Evolutionary conservation across 345 rosid species (phyloP), one percentile per base, ranked within the genome.

Genomic region (Clausena lansium): DNA sequence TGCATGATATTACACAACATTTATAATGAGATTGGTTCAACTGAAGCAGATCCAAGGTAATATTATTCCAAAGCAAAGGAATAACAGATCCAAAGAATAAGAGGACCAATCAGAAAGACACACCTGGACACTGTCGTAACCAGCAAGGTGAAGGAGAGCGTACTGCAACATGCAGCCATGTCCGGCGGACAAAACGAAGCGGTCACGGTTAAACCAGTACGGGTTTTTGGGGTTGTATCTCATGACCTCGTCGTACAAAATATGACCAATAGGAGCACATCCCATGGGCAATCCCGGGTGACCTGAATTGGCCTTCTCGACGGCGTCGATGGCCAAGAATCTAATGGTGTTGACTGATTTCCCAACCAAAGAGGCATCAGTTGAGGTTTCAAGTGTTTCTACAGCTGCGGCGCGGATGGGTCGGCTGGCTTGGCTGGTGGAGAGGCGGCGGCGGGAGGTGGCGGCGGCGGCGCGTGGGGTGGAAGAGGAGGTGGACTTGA

Each of bases 201-300:
- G 94, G 77, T 95, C 99, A 28, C 99, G 92, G 80, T 95, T 95
- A 81, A 95, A 95, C 99, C 99, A 95, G 78, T 93, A 91, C 2
- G 99, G 99, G 36, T 93, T 95, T 86, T 93, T 93, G 4, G 98
- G 99, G 85, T 95, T 95, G 52, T 89, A 95, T 78, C 86, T 91
- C 99, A 93, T 93, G 45, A 93, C 75, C 74, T 97, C 99, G 72
- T 95, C 99, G 81, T 88, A 95, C 81, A 95, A 83, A 4, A 95
- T 84, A 80, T 95, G 99, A 36, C 94, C 94, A 90, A 93, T 79
- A 39, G 99, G 99, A 63, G 99, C 98, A 81, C 97, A 95, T 0
- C 99, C 99, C 99, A 95, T 93, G 25, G 99, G 99, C 71, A 95
- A 85, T 32, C 98, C 99, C 1, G 99, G 99, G 78, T 95, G 98